Percentiles rank a stretch among this genome's conserved stretches.
Evolutionary conservation across 257 asterid genomes (phyloP).

Genomic region (Salvia rosmarinus): DNA sequence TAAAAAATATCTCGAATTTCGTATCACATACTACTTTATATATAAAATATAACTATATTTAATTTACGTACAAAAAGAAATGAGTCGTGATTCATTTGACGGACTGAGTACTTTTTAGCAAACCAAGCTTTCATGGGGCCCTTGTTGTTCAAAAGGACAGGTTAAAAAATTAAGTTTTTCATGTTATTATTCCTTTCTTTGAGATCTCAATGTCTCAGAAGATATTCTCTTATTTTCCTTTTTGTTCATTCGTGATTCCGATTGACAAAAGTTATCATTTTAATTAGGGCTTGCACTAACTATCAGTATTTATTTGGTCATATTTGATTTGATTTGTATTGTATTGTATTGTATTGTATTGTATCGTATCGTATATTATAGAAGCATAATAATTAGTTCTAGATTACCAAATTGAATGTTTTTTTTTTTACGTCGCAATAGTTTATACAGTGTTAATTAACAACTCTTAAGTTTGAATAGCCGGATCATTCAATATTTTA

Average conservation of each 20-base stretch:
- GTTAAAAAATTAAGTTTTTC: slow-evolving; percentile 26
- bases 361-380: background rate
- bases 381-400: background rate
- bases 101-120: slow-evolving; percentile 17
- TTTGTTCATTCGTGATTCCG: background rate
- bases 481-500: too few species aligned
- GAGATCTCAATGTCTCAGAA: background rate
- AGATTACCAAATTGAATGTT: background rate
- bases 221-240: background rate
- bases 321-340: too few species aligned
- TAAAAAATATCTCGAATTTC: too few species aligned
- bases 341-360: too few species aligned
- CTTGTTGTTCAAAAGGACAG: slow-evolving; percentile 31
- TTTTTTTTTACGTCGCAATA: too few species aligned
- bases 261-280: background rate
- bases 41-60: too few species aligned
- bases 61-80: too few species aligned
- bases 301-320: background rate
- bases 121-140: slow-evolving; percentile 40
- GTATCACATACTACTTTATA: too few species aligned
- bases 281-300: background rate
- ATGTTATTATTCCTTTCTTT: slow-evolving; percentile 28
- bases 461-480: background rate
- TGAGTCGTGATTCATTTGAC: too few species aligned
- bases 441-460: too few species aligned